A percentile compares a stretch with the other conserved stretches of the same genome.
Evolutionary conservation across 2,329 filamentous ascomycete genomes (phyloP).

Genomic region (Fusarium sp.): DNA sequence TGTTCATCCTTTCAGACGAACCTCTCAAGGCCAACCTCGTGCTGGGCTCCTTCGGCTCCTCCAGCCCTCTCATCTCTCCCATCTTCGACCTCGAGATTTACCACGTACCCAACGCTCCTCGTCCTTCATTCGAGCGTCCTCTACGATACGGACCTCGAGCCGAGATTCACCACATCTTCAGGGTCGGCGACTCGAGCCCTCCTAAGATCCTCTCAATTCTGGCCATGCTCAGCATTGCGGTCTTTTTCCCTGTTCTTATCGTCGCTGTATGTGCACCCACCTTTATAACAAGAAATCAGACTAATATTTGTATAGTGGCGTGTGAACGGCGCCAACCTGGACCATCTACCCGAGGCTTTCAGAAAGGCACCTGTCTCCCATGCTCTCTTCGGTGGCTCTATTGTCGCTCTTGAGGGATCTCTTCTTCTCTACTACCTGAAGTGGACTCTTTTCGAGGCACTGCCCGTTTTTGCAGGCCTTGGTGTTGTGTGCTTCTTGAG

Average conservation of each 20-base stretch:
- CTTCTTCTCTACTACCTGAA: slow-evolving; percentile 94
- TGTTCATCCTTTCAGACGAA: slow-evolving; percentile 75
- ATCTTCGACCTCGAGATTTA: slow-evolving; percentile 79
- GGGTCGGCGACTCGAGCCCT: slow-evolving; percentile 80
- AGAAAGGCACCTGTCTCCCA: slow-evolving; percentile 83
- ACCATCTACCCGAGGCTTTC: slow-evolving; percentile 80
- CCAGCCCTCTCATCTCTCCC: slow-evolving; percentile 72
- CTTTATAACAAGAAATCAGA: background rate
- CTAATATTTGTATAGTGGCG: slow-evolving; percentile 71
- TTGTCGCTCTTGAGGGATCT: slow-evolving; percentile 87
- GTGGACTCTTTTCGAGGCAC: slow-evolving; percentile 91
- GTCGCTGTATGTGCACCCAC: slow-evolving; percentile 66
- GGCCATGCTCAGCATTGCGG: slow-evolving; percentile 79
- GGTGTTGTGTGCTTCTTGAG: slow-evolving; percentile 82
- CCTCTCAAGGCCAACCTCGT: slow-evolving; percentile 84
- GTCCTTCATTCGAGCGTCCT: slow-evolving; percentile 71
- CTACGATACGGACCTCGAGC: slow-evolving; percentile 84
- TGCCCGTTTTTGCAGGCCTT: slow-evolving; percentile 77
- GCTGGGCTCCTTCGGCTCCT: slow-evolving; percentile 85
- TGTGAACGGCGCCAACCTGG: slow-evolving; percentile 82
- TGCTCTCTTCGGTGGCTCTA: slow-evolving; percentile 84
- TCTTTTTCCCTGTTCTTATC: slow-evolving; percentile 78
- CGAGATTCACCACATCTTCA: slow-evolving; percentile 94
- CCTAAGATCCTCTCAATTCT: slow-evolving; percentile 81
- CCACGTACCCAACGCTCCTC: slow-evolving; percentile 69